Conservation (phyloP, 352 stramenopile genomes). For the Globisporangium heterothallicum region DNA sequence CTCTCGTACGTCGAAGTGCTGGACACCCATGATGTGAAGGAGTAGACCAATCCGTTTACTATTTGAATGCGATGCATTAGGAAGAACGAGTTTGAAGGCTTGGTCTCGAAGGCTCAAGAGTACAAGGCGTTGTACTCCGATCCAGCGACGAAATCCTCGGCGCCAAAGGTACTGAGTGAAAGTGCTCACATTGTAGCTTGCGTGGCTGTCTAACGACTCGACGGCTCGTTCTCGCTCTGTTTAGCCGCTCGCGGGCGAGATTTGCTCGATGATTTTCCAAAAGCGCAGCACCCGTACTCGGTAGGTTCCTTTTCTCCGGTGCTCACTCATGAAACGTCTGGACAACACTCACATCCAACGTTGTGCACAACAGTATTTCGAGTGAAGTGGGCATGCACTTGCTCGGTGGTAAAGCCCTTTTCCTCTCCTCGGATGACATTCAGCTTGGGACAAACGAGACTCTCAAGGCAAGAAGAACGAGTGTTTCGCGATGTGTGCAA, state of each 20-base stretch:
- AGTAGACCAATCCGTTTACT: too few relatives aligned
- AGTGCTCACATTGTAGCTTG: too few relatives aligned
- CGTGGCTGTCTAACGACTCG: too few relatives aligned
- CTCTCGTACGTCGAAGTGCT: conserved; percentile 28
- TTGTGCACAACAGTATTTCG: conserved; percentile 57
- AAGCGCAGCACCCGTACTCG: conserved; percentile 91
- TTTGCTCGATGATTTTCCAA: conserved; percentile 93
- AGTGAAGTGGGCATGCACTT: conserved; percentile 96
- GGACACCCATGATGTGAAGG: not conserved
- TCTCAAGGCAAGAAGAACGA: conserved; percentile 48
- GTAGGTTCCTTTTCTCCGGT: conserved; percentile 5
- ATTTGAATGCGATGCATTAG: conserved; percentile 11
- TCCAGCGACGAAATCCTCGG: conserved; percentile 37
- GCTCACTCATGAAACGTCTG: not conserved
- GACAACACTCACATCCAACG: too few relatives aligned
- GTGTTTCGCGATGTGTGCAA: not conserved
- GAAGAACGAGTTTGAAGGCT: conserved; percentile 37
- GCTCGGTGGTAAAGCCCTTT: conserved; percentile 95
- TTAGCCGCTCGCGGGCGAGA: conserved; percentile 58
- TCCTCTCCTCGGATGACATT: conserved; percentile 96
- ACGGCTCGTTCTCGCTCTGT: not conserved
- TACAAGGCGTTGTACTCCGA: conserved; percentile 69
- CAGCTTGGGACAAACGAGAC: conserved; percentile 98
- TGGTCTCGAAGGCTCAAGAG: conserved; percentile 62
- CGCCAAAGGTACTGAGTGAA: conserved; percentile 29